A percentile compares a stretch with the other conserved stretches of the same genome.
Conservation (phyloP, 2,329 filamentous ascomycete genomes). For the Metarhizium anisopliae region DNA sequence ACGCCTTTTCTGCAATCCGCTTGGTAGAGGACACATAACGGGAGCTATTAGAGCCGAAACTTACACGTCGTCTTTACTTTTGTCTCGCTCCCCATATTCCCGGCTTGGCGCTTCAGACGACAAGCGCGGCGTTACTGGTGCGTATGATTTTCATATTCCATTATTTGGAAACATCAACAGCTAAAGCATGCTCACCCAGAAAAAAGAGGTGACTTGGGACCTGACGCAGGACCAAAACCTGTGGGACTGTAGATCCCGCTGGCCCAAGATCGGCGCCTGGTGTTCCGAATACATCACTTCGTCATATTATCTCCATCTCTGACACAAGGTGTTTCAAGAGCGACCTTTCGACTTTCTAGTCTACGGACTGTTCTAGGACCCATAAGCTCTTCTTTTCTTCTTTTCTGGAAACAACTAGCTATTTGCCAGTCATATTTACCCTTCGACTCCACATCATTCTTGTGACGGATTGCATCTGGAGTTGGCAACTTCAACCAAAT, state of each 20-base stretch:
- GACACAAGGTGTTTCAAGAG: background rate
- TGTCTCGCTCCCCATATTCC: background rate
- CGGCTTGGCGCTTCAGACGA: background rate
- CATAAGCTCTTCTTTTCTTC: background rate
- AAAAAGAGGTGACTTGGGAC: background rate
- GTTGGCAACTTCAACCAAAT: background rate
- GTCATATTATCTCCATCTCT: background rate
- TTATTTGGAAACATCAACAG: background rate
- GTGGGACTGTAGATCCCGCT: background rate
- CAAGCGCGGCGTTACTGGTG: background rate
- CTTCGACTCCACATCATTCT: background rate
- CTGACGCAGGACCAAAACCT: background rate
- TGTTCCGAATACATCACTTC: background rate
- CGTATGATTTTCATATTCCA: background rate
- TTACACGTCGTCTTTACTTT: background rate
- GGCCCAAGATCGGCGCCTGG: background rate
- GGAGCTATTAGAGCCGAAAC: background rate
- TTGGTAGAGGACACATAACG: too few species aligned
- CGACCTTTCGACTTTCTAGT: background rate
- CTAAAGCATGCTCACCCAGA: background rate
- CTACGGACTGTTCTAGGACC: background rate
- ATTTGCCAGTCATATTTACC: background rate
- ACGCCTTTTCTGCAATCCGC: too few species aligned
- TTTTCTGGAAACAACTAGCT: background rate
- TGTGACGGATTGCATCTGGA: background rate